Evolutionary conservation across 176 grass and related monocot genomes (phyloP).

Genomic region (Oryza longistaminata): DNA sequence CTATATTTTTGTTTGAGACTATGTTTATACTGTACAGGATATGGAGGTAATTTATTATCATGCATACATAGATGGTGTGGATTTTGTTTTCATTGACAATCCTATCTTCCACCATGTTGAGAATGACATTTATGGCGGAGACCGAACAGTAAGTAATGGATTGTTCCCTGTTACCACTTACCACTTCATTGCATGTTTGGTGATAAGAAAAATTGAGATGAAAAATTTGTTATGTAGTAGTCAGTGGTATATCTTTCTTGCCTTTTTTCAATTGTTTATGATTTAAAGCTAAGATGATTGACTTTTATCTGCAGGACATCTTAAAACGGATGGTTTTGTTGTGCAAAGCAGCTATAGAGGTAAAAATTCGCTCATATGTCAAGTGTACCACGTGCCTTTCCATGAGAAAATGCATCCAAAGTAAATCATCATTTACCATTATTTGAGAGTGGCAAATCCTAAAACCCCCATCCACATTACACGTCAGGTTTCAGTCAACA

Average conservation of each 20-base stretch:
- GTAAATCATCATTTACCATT: background rate
- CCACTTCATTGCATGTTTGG: slow-evolving; percentile 28
- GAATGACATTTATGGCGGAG: slow-evolving; percentile 89
- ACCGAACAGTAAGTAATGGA: slow-evolving; percentile 64
- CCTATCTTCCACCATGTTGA: slow-evolving; percentile 69
- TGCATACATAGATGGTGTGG: slow-evolving; percentile 79
- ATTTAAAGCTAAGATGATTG: slow-evolving; percentile 32
- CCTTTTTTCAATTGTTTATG: slow-evolving; percentile 8
- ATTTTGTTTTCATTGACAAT: slow-evolving; percentile 93
- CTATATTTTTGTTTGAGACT: slow-evolving; percentile 15
- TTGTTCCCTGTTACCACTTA: slow-evolving; percentile 9
- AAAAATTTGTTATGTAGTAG: slow-evolving; percentile 20
- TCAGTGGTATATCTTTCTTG: slow-evolving; percentile 18
- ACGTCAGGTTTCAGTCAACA: background rate
- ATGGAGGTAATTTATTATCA: slow-evolving; percentile 90
- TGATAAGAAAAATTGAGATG: slow-evolving; percentile 21
- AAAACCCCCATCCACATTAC: background rate
- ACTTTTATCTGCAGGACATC: slow-evolving; percentile 70
- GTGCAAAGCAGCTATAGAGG: slow-evolving; percentile 93
- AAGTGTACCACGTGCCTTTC: background rate
- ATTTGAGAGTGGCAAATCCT: background rate
- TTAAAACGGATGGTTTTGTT: slow-evolving; percentile 87
- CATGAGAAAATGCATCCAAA: background rate
- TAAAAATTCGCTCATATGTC: slow-evolving; percentile 44
- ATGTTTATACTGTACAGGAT: slow-evolving; percentile 56